Evolutionary conservation across 1,284 basidiomycete species (phyloP).

Genomic region (Gymnopus androsaceus): DNA sequence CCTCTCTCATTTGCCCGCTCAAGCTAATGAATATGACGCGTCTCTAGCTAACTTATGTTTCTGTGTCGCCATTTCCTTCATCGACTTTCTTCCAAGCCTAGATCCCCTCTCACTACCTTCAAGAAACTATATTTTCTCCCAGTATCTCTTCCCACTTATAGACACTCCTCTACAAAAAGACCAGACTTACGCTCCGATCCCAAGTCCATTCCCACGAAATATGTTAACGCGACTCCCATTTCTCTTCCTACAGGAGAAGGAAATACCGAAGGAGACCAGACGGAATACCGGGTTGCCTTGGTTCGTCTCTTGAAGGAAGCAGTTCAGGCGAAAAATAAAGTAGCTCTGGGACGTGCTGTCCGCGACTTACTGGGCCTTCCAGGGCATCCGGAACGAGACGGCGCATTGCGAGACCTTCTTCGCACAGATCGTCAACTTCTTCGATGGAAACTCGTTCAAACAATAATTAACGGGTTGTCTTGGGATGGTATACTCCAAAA

Average conservation of each 20-base stretch:
- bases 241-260: no score
- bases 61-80: conserved; percentile 48
- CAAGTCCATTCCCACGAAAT: no score
- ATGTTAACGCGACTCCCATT: no score
- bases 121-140: conserved; percentile 17
- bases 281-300: not conserved
- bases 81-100: conserved; percentile 35
- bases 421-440: not conserved
- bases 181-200: no score
- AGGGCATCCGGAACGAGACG: not conserved
- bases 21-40: conserved; percentile 10
- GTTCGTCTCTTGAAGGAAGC: conserved; percentile 4
- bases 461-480: not conserved
- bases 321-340: not conserved
- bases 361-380: conserved; percentile 1
- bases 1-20: conserved; percentile 2
- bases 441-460: not conserved
- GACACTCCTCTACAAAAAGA: not conserved
- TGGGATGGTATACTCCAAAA: not conserved
- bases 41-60: conserved; percentile 58
- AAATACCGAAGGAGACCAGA: not conserved
- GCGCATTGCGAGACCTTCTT: not conserved
- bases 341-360: not conserved
- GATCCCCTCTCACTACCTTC: conserved; percentile 21
- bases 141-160: not conserved